phyloP scores from a whole-genome alignment of 768 basidiomycete genomes.

The Amanita exitialis region DNA sequence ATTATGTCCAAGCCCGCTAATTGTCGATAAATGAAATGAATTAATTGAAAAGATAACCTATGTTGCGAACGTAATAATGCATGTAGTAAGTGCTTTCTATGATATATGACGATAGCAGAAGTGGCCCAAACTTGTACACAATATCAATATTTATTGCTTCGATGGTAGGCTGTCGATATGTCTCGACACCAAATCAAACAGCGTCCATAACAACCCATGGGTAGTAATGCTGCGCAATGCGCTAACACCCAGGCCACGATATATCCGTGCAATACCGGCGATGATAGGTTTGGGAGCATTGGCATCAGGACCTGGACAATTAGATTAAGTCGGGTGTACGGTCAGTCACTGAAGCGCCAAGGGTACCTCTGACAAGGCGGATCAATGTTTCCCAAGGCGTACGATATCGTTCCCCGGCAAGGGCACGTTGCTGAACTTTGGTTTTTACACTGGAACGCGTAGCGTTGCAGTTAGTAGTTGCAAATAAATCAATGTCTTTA shows the following conservation, averaged over 20 bases:
- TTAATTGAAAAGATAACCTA: neutral
- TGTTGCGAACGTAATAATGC: conserved; percentile 2
- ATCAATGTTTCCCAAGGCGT: conserved; percentile 64
- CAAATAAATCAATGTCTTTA: conserved; percentile 6
- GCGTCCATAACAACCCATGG: conserved; percentile 89
- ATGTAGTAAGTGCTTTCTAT: conserved; percentile 3
- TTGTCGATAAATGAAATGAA: neutral
- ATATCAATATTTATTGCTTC: neutral
- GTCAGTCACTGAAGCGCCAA: neutral
- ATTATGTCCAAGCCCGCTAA: conserved; percentile 76
- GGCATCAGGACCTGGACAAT: conserved; percentile 61
- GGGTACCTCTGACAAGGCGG: conserved; percentile 71
- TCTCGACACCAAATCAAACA: conserved; percentile 72
- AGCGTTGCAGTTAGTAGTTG: neutral
- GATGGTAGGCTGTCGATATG: conserved; percentile 55
- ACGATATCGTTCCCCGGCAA: conserved; percentile 70
- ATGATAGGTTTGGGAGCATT: conserved; percentile 66
- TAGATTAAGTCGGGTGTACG: neutral
- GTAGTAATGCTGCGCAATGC: conserved; percentile 88
- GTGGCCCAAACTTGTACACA: neutral
- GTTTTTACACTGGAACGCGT: conserved; percentile 64
- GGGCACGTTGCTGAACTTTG: conserved; percentile 87
- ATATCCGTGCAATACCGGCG: conserved; percentile 74
- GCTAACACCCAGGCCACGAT: conserved; percentile 90
- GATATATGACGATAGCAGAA: neutral